These are phyloP conservation scores for Polychaeton citri DNA, from an alignment of 2,329 filamentous ascomycete species.

Conservation along the genomic window DNA sequence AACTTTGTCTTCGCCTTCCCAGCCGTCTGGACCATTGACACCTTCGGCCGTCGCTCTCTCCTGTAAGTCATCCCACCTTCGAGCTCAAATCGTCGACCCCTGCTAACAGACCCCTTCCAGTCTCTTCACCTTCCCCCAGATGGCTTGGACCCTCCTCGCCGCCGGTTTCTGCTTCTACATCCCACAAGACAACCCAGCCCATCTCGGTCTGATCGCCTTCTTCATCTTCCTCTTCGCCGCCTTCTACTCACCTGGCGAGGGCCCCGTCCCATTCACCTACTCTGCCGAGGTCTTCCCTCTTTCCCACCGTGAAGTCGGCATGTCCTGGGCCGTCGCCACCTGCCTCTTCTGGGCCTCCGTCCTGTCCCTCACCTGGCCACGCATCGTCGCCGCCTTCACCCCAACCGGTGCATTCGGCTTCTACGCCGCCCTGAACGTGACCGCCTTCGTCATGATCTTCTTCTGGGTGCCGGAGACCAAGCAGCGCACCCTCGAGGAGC, in stretches of 20 bases:
- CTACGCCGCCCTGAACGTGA: conserved; percentile 44
- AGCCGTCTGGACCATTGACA: conserved; percentile 46
- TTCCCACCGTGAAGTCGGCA: conserved; percentile 57
- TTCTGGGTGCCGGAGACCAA: conserved; percentile 40
- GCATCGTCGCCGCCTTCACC: conserved; percentile 39
- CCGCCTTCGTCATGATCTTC: conserved; percentile 51
- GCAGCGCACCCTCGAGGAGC: conserved; percentile 34
- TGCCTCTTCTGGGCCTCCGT: conserved; percentile 47
- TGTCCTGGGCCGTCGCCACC: conserved; percentile 55
- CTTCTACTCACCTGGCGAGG: conserved; percentile 28
- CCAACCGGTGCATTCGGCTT: conserved; percentile 43
- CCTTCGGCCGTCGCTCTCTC: conserved; percentile 41
- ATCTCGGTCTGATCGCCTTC: conserved; percentile 38
- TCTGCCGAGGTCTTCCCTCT: conserved; percentile 58
- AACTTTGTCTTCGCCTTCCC: conserved; percentile 47
- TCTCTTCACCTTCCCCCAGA: conserved; percentile 37
- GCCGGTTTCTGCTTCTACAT: conserved; percentile 42
- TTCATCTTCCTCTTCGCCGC: conserved; percentile 44
- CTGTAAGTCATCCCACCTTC: conserved; percentile 7
- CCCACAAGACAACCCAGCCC: conserved; percentile 23
- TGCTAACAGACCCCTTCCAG: conserved; percentile 13
- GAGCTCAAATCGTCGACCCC: too few relatives aligned
- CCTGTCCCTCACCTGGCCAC: conserved; percentile 50
- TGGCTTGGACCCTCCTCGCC: conserved; percentile 34
- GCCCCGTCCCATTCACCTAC: conserved; percentile 53